A percentile compares a stretch with the other conserved stretches of the same genome.
Evolutionary conservation across 345 rosid species (phyloP).

Genomic region (Lenwebbia sp.): DNA sequence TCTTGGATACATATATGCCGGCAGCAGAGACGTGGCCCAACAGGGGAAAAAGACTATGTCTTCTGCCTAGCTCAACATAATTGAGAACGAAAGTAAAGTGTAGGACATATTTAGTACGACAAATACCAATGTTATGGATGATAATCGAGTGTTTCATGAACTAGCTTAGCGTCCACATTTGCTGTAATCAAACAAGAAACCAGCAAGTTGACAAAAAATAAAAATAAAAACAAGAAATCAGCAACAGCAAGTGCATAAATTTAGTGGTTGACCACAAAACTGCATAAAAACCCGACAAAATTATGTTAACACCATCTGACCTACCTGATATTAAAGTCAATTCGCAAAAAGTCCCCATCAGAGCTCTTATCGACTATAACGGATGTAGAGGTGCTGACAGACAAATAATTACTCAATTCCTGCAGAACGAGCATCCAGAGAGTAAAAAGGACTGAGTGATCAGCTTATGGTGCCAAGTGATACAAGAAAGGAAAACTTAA

Average conservation of each 20-base stretch:
- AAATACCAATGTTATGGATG: background rate
- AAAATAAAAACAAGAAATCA: background rate
- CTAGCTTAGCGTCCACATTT: background rate
- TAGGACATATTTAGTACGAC: background rate
- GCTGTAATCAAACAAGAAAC: background rate
- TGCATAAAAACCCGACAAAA: background rate
- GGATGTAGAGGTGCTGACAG: conserved; percentile 70
- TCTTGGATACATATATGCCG: background rate
- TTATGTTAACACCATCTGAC: background rate
- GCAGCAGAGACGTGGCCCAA: background rate
- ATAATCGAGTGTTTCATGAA: background rate
- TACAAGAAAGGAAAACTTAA: background rate
- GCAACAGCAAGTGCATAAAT: background rate
- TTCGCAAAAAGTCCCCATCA: conserved; percentile 82
- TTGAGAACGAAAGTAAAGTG: background rate
- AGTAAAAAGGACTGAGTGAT: background rate
- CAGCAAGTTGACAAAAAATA: background rate
- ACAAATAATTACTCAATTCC: conserved; percentile 81
- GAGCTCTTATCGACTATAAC: conserved; percentile 83
- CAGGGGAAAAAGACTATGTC: background rate
- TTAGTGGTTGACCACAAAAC: background rate
- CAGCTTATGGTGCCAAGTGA: background rate
- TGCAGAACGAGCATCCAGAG: conserved; percentile 20
- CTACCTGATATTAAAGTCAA: conserved; percentile 91
- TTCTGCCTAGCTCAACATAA: background rate